Evolutionary conservation across 2,329 filamentous ascomycete species (phyloP), one percentile per base, ranked within the genome.

Genomic region (Cordyceps javanica): DNA sequence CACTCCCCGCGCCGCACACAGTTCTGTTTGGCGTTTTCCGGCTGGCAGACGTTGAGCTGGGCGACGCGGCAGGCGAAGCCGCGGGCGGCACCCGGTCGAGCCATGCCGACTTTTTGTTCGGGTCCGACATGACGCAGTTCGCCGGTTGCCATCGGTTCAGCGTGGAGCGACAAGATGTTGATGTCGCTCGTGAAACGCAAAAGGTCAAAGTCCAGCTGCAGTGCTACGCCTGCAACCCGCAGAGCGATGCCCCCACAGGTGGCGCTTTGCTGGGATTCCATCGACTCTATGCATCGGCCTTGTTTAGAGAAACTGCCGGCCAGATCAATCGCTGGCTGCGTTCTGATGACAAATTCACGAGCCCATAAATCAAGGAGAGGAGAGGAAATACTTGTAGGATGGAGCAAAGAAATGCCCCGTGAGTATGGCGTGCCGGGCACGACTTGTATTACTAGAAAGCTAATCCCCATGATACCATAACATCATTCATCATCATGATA

Each of bases 91-190:
- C 36, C 23, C 59, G 57, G 1, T 60, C 65, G 11, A 70, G 69
- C 32, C 63, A 63, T 30, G 45, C 70, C 9, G 69, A 71, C 58
- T 64, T 70, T 45, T 61, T 62, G 0, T 71, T 67, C 19, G 68
- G 69, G 1, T 66, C 61, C 14, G 64, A 69, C 21, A 39, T 60
- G 48, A 48, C 51, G 0, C 23, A 14, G 0, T 71, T 71, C n/a
- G 62, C 63, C 0, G 69, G 69, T 0, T 65, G 64, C 2, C 69
- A 71, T 49, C 62, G 68, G 2, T 68, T 71, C 25, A 64, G 62
- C 8, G 56, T 71, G 5, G 56, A 65, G 2, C 61, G 68, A 6
- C 42, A n/a, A 14, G 26, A 50, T 5, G 36, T 42, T 2, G 54
- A 57, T n/a, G 23, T 16, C 11, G 21, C 23, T 5, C 13, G 25